Conservation (phyloP, 2,329 filamentous ascomycete species). For the Diaporthe humulicola region DNA sequence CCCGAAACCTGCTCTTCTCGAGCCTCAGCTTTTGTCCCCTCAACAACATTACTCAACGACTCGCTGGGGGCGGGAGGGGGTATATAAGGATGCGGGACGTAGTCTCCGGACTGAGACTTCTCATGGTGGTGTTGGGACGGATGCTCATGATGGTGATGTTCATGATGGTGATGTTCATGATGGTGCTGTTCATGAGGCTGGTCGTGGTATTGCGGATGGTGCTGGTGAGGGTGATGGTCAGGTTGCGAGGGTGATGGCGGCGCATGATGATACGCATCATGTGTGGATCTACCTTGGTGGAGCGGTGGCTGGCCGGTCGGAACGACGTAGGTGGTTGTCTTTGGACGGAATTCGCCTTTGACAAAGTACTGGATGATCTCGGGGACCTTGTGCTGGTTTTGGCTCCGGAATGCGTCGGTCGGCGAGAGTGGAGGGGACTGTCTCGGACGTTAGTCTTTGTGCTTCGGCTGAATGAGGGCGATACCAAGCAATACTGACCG, state of each 20-base stretch:
- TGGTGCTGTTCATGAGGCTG: slow-evolving; percentile 42
- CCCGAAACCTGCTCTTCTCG: slow-evolving; percentile 55
- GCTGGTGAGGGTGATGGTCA: slow-evolving; percentile 41
- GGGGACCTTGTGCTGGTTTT: slow-evolving; percentile 40
- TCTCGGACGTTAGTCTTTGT: slow-evolving; percentile 4
- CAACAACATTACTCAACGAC: slow-evolving; percentile 50
- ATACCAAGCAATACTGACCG: slow-evolving; percentile 54
- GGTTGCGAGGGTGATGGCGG: slow-evolving; percentile 40
- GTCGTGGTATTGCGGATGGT: slow-evolving; percentile 35
- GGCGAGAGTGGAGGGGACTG: slow-evolving; percentile 35
- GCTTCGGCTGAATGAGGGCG: background rate
- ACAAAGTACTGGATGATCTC: slow-evolving; percentile 66
- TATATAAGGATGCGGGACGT: slow-evolving; percentile 41
- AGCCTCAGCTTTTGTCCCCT: slow-evolving; percentile 64
- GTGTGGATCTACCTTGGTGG: slow-evolving; percentile 41
- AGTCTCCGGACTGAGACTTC: slow-evolving; percentile 44
- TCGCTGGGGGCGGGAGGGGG: slow-evolving; percentile 46
- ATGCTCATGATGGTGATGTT: slow-evolving; percentile 42
- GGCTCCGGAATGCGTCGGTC: background rate
- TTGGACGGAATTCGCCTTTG: slow-evolving; percentile 64
- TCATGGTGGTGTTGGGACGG: slow-evolving; percentile 40
- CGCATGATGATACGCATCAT: slow-evolving; percentile 38
- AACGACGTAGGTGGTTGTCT: slow-evolving; percentile 47
- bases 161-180: slow-evolving; percentile 42
- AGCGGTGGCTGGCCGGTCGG: slow-evolving; percentile 52